Base-by-base conservation (phyloP, 345 rosid genomes). In the Kernera saxatilis region DNA sequence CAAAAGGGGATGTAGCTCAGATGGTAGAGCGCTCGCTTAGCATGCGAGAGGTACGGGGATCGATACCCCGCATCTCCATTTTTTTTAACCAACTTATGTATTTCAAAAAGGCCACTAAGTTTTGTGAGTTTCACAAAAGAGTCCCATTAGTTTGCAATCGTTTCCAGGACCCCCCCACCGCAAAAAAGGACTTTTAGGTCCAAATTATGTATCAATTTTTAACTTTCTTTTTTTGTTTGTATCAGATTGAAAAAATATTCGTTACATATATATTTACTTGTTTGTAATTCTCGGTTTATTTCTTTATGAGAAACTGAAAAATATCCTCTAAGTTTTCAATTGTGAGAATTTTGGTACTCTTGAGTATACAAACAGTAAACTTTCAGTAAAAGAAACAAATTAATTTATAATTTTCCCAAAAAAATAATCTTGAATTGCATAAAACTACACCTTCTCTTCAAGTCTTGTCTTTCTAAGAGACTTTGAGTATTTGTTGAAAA, bases 11-110 rank as follows among this genome's bases (percentile, higher is more conserved):
- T 82, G 86, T 85, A 84, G 89, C 87, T 88, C 92, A 88, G 85
- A 84, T 88, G 94, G 87, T 86, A 83, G 88, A 86, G 88, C 84
- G 86, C 90, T 87, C 85, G 90, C 88, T 87, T 88, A 84, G 88
- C 91, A 91, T 84, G 89, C 86, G 86, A 89, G 98, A 86, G 93
- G 87, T 73, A 83, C 86, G 76, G 88, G 92, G 87, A 82, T 86
- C 87, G 90, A 87, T 87, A 82, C 87, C 87, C 85, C 86, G 81
- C 92, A 82, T 90, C 89, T 85, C 88, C 95, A 86, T 7, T 27
- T 52, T 35, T 36, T 86, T n/a, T n/a, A n/a, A n/a, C n/a, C n/a
- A n/a, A n/a, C n/a, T n/a, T n/a, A n/a, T 80, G 89, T 43, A 43
- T 30, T 45, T 6, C 6, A 4, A 21, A 48, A 48, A 8, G 8